phyloP scores from a whole-genome alignment of 1,284 basidiomycete genomes.

The Pisolithus thermaeus region DNA sequence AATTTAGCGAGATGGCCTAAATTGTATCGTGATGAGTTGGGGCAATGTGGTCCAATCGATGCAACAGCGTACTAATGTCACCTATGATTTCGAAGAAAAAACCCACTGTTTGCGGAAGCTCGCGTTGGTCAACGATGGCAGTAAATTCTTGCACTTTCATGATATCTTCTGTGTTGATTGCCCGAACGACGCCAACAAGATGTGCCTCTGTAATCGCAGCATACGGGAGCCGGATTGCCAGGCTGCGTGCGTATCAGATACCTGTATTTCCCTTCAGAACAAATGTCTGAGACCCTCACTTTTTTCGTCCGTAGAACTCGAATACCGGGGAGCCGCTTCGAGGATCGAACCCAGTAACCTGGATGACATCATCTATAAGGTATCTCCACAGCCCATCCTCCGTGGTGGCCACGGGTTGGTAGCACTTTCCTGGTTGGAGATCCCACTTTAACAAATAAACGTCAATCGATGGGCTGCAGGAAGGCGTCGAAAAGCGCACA shows the following conservation, averaged over 20 bases:
- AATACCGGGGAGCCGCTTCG: not conserved
- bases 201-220: conserved; percentile 7
- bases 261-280: too few species aligned
- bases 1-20: conserved; percentile 7
- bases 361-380: conserved; percentile 18
- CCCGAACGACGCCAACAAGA: conserved; percentile 5
- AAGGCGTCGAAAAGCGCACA: conserved; percentile 2
- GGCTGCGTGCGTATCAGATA: conserved; percentile 2
- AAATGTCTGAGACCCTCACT: conserved; percentile 2
- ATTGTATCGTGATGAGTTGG: not conserved
- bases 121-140: conserved; percentile 11
- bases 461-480: not conserved
- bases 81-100: conserved; percentile 16
- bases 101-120: conserved; percentile 5
- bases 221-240: conserved; percentile 7
- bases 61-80: conserved; percentile 1
- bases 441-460: conserved; percentile 12
- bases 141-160: conserved; percentile 15
- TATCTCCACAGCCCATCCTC: conserved; percentile 24
- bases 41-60: not conserved
- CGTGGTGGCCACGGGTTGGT: conserved; percentile 20
- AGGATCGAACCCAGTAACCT: conserved; percentile 18
- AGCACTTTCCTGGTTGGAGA: conserved; percentile 6
- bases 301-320: not conserved
- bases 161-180: not conserved